These are phyloP conservation scores for Ceratocystis diversiconidia DNA, from an alignment of 2,329 filamentous ascomycete species.

Conservation along the genomic window DNA sequence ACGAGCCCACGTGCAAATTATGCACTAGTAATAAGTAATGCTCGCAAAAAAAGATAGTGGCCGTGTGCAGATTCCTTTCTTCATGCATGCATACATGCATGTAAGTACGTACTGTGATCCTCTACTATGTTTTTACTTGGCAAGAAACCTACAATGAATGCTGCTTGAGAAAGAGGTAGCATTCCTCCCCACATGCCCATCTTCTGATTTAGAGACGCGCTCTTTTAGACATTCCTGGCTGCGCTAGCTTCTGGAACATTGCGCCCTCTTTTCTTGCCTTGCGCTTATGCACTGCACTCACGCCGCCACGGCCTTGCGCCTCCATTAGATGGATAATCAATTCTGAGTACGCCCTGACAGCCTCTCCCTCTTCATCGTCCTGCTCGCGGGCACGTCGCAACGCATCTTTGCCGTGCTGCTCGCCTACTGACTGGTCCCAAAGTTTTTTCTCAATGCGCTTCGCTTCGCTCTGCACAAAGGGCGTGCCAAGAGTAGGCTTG, in stretches of 20 bases:
- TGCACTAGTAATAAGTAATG: not conserved
- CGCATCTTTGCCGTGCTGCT: slow-evolving; percentile 40
- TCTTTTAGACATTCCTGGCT: slow-evolving; percentile 5
- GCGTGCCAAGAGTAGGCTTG: slow-evolving; percentile 10
- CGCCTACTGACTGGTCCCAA: slow-evolving; percentile 46
- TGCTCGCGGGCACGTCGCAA: slow-evolving; percentile 37
- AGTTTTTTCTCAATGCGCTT: slow-evolving; percentile 25
- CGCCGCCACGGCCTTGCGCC: slow-evolving; percentile 7
- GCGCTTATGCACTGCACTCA: slow-evolving; percentile 9
- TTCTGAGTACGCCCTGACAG: slow-evolving; percentile 45
- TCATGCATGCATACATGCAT: slow-evolving; percentile 1
- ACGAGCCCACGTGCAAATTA: not conserved
- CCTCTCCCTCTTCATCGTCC: slow-evolving; percentile 42
- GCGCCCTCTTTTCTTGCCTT: slow-evolving; percentile 13
- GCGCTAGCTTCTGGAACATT: slow-evolving; percentile 10
- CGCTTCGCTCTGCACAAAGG: slow-evolving; percentile 15
- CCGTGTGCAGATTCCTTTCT: not conserved
- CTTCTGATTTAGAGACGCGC: not conserved
- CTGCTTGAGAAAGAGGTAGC: not conserved
- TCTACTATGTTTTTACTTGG: not conserved
- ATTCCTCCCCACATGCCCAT: not conserved
- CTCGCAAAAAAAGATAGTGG: not conserved
- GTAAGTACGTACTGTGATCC: slow-evolving; percentile 7
- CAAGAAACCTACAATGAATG: not conserved
- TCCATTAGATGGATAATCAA: slow-evolving; percentile 38